These are phyloP conservation scores for Glomus cerebriforme DNA, from an alignment of 192 early-diverging fungal species.

Conservation along the genomic window DNA sequence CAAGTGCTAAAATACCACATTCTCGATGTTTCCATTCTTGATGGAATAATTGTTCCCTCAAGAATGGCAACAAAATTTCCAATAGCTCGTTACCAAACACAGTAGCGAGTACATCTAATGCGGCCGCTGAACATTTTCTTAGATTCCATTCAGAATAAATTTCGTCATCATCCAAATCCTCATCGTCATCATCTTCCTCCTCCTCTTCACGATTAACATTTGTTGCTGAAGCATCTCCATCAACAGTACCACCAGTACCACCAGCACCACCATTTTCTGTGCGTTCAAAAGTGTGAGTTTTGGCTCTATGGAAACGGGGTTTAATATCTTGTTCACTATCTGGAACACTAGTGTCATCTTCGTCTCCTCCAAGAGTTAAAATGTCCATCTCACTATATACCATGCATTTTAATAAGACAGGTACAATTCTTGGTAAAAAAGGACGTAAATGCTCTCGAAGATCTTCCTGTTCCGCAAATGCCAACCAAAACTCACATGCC, in stretches of 20 bases:
- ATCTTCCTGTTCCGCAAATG: conserved; percentile 91
- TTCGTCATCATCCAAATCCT: conserved; percentile 85
- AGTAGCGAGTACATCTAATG: conserved; percentile 91
- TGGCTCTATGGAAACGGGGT: conserved; percentile 88
- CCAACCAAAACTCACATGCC: conserved; percentile 98
- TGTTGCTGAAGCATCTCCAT: conserved; percentile 26
- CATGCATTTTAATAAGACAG: conserved; percentile 93
- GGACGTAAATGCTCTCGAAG: conserved; percentile 72
- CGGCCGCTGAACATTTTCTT: conserved; percentile 97
- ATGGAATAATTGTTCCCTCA: conserved; percentile 81
- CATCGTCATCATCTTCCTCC: conserved; percentile 82
- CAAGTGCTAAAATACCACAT: conserved; percentile 94
- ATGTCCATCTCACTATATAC: conserved; percentile 95
- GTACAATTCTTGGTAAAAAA: conserved; percentile 77
- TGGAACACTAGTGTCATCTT: conserved; percentile 85
- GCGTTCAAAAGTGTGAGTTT: conserved; percentile 71
- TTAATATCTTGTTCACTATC: conserved; percentile 93
- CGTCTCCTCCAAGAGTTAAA: conserved; percentile 71
- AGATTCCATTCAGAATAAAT: conserved; percentile 94
- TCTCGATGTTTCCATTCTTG: conserved; percentile 91
- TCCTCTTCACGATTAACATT: conserved; percentile 61
- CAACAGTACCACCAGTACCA: conserved; percentile 32
- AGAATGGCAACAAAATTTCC: conserved; percentile 79
- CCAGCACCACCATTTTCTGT: conserved; percentile 38
- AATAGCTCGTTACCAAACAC: conserved; percentile 86